Conservation (phyloP, 768 basidiomycete genomes). For the Kwoniella sp. region DNA sequence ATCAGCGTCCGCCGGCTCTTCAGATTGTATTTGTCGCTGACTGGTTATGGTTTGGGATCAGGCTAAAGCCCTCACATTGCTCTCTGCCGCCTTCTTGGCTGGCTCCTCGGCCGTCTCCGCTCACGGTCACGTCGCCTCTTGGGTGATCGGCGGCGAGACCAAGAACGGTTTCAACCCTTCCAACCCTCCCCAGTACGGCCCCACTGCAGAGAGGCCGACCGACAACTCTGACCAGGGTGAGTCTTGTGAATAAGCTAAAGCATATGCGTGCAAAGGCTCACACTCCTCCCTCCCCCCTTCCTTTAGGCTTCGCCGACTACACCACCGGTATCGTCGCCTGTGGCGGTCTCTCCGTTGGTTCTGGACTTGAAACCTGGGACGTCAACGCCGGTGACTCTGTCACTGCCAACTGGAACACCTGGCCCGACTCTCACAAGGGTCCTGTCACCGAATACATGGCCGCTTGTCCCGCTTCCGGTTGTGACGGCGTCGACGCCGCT, state of each 20-base stretch:
- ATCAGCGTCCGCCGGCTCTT: not conserved
- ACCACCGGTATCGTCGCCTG: slow-evolving; percentile 24
- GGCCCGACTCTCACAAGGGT: slow-evolving; percentile 28
- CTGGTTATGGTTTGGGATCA: not conserved
- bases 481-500: slow-evolving; percentile 27
- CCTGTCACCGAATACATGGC: slow-evolving; percentile 27
- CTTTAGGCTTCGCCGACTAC: slow-evolving; percentile 23
- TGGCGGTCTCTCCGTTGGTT: slow-evolving; percentile 23
- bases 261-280: no score
- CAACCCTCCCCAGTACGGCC: slow-evolving; percentile 16
- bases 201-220: slow-evolving; percentile 21
- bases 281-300: no score
- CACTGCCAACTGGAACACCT: slow-evolving; percentile 27
- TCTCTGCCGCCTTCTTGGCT: slow-evolving; percentile 7
- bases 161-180: slow-evolving; percentile 29
- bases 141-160: slow-evolving; percentile 16
- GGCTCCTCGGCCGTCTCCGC: slow-evolving; percentile 15
- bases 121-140: slow-evolving; percentile 19
- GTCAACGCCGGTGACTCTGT: slow-evolving; percentile 24
- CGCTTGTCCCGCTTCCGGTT: slow-evolving; percentile 14
- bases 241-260: no score
- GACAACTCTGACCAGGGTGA: slow-evolving; percentile 22
- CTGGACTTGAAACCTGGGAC: slow-evolving; percentile 22
- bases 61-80: slow-evolving; percentile 6
- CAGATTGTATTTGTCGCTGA: no score